phyloP scores from a whole-genome alignment of 1,284 basidiomycete species.

The Ceratobasidium sp. region DNA sequence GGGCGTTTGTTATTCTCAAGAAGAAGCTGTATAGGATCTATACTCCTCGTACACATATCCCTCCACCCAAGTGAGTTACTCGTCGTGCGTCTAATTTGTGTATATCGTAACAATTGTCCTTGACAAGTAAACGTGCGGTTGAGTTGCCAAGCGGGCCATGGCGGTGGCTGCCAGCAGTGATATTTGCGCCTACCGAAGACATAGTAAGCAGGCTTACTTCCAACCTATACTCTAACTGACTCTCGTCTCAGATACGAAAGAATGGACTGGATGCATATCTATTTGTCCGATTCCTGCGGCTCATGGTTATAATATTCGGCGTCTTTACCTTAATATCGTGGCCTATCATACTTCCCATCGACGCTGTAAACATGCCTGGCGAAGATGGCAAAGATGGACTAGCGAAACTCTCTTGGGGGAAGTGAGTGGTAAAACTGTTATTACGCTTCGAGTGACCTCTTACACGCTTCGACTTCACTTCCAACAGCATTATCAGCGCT shows the following conservation, averaged over 20 bases:
- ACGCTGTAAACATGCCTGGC: slow-evolving; percentile 66
- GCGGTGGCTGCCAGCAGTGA: slow-evolving; percentile 39
- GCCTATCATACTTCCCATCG: slow-evolving; percentile 77
- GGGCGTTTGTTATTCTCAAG: slow-evolving; percentile 35
- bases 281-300: slow-evolving; percentile 84
- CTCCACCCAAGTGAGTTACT: slow-evolving; percentile 30
- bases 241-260: slow-evolving; percentile 53
- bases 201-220: slow-evolving; percentile 41
- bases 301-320: slow-evolving; percentile 87
- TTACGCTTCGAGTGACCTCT: neutral
- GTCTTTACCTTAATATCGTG: slow-evolving; percentile 71
- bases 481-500: slow-evolving; percentile 60
- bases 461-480: neutral
- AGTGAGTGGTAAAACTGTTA: slow-evolving; percentile 56
- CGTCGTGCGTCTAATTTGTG: too few relatives aligned
- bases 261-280: slow-evolving; percentile 97
- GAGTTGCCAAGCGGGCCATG: slow-evolving; percentile 38
- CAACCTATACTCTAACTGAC: slow-evolving; percentile 4
- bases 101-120: neutral
- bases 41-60: slow-evolving; percentile 16
- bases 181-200: slow-evolving; percentile 40
- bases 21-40: slow-evolving; percentile 19
- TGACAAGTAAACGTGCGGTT: slow-evolving; percentile 24
- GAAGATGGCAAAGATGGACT: slow-evolving; percentile 72
- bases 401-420: slow-evolving; percentile 85